Base-by-base conservation (phyloP, 352 stramenopile genomes). In the Pythium myriotylum region DNA sequence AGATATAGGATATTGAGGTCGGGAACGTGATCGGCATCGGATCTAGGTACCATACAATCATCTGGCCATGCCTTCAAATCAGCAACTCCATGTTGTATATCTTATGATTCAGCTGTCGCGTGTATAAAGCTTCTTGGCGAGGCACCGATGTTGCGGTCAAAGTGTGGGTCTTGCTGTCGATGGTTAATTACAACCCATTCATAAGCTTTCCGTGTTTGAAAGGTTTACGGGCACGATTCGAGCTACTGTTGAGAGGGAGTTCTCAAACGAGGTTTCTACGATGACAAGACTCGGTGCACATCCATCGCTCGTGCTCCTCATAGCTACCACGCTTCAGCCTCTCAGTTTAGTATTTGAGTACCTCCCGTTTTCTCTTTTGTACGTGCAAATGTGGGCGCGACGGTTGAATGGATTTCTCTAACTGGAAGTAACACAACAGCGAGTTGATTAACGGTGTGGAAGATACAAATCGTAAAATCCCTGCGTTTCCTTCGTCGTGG, bases 361-460 rank as follows among this genome's bases (percentile, higher is more conserved):
- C 56, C 73, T 92, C 6, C 77, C 79, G 2, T 91, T 91, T 54
- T 91, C 81, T 6, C 73, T 92, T 13, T 94, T 91, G 82, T 92
- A 74, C 24, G 74, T 68, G 7, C 16, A 45, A 46, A 24, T n/a
- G 14, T 40, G 19, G 8, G 20, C 46, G 33, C 7, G 14, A 59
- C 32, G 20, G 13, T 53, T 16, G 2, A 20, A 8, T 14, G 19
- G 26, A 13, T 51, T 27, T 10, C 5, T 35, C 29, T 35, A 35
- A 35, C 5, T 5, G 29, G 5, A 35, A 5, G 10, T 35, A 10
- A 35, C 29, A 35, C 29, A 35, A 35, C 29, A 93, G 81, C 52
- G 79, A 92, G 46, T 56, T 89, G 35, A 91, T 94, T 53, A 92
- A 92, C 50, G 85, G 79, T 6, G 75, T 84, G 17, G 57, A 78